Percentiles rank a stretch among this genome's conserved stretches.
Evolutionary conservation across 371 early-diverging fungal genomes (phyloP).

Genomic region (Mucor piriformis): DNA sequence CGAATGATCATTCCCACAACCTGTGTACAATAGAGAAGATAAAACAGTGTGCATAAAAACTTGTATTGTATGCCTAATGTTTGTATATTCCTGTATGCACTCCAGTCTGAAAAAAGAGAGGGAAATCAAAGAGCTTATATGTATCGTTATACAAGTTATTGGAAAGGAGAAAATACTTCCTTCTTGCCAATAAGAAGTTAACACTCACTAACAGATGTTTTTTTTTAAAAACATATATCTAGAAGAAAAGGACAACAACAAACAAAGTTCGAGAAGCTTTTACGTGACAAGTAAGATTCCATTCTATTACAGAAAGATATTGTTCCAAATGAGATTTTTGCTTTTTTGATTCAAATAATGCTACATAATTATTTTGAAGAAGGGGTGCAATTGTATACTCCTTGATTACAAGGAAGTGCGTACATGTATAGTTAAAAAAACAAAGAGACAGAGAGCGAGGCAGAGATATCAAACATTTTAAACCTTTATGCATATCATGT

Average conservation of each 20-base stretch:
- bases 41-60: not conserved
- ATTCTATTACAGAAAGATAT: no score
- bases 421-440: not conserved
- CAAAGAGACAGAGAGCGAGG: not conserved
- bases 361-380: not conserved
- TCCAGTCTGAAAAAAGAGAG: not conserved
- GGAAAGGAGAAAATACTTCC: not conserved
- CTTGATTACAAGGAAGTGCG: not conserved
- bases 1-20: no score
- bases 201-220: no score
- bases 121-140: not conserved
- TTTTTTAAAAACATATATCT: no score
- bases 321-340: no score
- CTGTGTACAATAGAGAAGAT: not conserved
- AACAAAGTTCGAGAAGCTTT: no score
- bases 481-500: conserved; percentile 1
- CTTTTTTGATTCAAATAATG: no score
- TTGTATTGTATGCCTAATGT: not conserved
- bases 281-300: no score
- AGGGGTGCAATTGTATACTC: not conserved
- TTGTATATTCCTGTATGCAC: not conserved
- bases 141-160: not conserved
- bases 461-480: not conserved
- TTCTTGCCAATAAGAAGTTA: not conserved
- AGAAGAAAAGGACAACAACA: no score